Conservation (phyloP, 345 rosid species). For the Rhizophora apiculata region DNA sequence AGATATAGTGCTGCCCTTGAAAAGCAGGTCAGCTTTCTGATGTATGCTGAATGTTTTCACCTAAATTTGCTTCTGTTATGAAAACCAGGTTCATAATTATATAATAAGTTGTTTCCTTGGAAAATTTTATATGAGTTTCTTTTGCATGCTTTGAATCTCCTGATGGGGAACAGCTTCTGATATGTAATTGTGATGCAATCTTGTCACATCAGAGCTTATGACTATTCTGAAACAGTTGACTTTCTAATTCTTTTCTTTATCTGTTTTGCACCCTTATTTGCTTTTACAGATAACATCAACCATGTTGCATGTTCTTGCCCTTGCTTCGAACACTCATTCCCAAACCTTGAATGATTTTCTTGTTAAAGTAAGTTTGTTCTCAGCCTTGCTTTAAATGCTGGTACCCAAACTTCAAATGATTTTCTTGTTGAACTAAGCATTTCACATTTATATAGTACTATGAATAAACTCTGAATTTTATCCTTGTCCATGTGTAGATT, state of each 20-base stretch:
- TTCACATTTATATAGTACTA: no score
- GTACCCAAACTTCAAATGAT: no score
- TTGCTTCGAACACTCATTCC: conserved; percentile 49
- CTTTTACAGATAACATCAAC: conserved; percentile 69
- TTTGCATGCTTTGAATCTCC: background rate
- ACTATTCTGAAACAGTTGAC: background rate
- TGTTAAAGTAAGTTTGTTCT: conserved; percentile 48
- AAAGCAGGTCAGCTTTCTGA: conserved; percentile 57
- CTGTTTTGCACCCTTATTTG: background rate
- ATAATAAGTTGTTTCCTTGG: background rate
- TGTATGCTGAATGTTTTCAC: background rate
- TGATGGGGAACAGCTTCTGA: conserved; percentile 1
- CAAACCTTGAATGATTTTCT: conserved; percentile 73
- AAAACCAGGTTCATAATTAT: no score
- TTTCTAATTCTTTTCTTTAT: background rate
- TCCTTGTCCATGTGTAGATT: background rate
- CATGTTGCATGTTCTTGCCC: conserved; percentile 73
- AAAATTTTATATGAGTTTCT: background rate
- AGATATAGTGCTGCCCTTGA: conserved; percentile 77
- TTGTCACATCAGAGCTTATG: background rate
- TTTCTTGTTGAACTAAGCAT: no score
- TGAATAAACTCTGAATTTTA: background rate
- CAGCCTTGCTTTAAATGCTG: no score
- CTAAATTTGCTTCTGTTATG: background rate
- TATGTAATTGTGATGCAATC: background rate